Base-by-base conservation (phyloP, 2,329 filamentous ascomycete genomes). In the Xylariaceae sp. region DNA sequence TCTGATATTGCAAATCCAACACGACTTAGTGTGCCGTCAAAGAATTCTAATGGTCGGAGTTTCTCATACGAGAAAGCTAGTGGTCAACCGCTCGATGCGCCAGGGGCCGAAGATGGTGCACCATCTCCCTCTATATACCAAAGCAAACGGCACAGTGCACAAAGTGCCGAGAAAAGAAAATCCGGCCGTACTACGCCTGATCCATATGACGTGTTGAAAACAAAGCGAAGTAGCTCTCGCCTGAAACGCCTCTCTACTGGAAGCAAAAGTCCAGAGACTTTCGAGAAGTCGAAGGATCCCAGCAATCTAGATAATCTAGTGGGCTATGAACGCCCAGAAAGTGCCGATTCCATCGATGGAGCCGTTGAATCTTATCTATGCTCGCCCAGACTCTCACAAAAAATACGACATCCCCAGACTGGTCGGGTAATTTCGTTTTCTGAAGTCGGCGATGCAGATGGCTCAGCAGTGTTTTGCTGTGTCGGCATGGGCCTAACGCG, bases 401-500 rank as follows among this genome's bases (percentile, higher is more conserved):
- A 86, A 67, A 88, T 97, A 41, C 76, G 77, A 19, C 88, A 96
- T 65, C 89, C 90, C 1, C 84, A 88, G 47, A 94, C 88, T 0
- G 90, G 91, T 1, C 82, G 93, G 14, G 76, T 86, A 3, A 96
- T 98, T 55, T 94, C 90, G 1, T 98, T 96, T 61, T 97, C 92
- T 0, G 93, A 98, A 65, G 93, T 98, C 3, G 93, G 93, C 12
- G 91, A 97, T 64, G 83, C 91, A 0, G 82, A 92, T 35, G 93
- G 93, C 2, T 92, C 86, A 55, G 92, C 90, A 3, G 88, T 98
- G 2, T 91, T 98, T 56, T 94, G 93, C 63, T 98, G 93, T 60
- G 90, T 98, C 3, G 93, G 93, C 17, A 98, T 98, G 93, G 93
- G 93, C 0, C 68, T 98, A 58, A 98, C 93, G 10, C 81, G 93